These are phyloP conservation scores for Moricandia arvensis DNA, from an alignment of 345 rosid species.

Conservation along the genomic window DNA sequence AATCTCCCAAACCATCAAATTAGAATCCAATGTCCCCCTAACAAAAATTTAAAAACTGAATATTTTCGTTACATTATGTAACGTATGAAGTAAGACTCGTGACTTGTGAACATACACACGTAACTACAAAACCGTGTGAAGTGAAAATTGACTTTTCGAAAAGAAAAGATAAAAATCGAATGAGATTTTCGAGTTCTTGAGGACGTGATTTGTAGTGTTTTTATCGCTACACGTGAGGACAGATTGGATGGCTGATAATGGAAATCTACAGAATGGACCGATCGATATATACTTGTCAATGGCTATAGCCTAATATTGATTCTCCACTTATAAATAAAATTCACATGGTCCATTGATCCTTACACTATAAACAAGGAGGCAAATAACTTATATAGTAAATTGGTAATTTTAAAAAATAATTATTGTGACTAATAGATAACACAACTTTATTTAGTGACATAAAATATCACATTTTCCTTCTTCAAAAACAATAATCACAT, in stretches of 20 bases:
- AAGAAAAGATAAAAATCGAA: background rate
- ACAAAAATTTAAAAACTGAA: background rate
- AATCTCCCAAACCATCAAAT: background rate
- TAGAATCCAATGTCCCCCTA: background rate
- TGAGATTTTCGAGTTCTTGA: background rate
- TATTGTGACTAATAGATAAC: background rate
- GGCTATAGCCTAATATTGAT: constrained; percentile 6
- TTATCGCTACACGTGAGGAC: constrained; percentile 11
- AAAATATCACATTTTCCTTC: background rate
- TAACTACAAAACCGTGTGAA: constrained; percentile 11
- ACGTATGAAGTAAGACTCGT: constrained; percentile 17
- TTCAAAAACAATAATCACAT: too few relatives aligned
- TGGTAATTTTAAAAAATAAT: background rate
- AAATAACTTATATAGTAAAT: background rate
- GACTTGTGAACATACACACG: constrained; percentile 19
- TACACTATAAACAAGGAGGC: background rate
- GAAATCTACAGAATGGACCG: constrained; percentile 2
- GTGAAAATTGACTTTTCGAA: constrained; percentile 2
- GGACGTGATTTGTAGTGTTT: constrained; percentile 22
- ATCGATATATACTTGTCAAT: constrained; percentile 6
- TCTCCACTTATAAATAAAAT: background rate
- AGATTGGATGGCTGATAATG: constrained; percentile 11
- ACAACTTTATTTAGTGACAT: background rate
- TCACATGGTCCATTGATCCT: background rate
- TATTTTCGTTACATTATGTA: constrained; percentile 2